phyloP scores from a whole-genome alignment of 306 rosid species.

The Cucumis melo region DNA sequence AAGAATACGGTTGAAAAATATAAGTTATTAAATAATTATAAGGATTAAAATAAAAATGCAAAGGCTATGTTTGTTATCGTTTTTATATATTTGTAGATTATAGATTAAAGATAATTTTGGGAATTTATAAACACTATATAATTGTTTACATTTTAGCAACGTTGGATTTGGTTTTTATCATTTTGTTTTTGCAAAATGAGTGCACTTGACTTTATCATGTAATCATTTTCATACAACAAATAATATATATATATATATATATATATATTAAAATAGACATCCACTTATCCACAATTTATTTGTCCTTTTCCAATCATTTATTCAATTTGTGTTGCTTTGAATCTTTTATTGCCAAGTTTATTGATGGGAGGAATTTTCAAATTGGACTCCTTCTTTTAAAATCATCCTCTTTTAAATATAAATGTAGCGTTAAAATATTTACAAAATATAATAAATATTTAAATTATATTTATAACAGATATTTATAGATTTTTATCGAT shows the following conservation, averaged over 20 bases:
- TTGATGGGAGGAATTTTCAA: neutral
- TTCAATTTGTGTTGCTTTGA: neutral
- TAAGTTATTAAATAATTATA: too few relatives aligned
- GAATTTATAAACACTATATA: too few relatives aligned
- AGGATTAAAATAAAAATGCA: too few relatives aligned
- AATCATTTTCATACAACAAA: neutral
- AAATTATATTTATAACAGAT: too few relatives aligned
- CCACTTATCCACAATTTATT: neutral
- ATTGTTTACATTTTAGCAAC: neutral
- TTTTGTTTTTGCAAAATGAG: neutral
- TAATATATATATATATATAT: neutral
- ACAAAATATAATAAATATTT: too few relatives aligned
- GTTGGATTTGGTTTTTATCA: neutral
- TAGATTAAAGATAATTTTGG: too few relatives aligned
- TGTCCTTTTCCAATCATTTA: constrained; percentile 4
- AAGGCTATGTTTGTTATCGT: too few relatives aligned
- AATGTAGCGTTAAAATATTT: too few relatives aligned
- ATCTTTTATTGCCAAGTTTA: neutral
- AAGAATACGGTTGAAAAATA: too few relatives aligned
- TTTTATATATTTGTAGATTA: too few relatives aligned
- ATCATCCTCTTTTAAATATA: too few relatives aligned
- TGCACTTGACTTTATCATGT: neutral
- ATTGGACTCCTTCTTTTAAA: neutral
- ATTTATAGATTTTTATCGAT: too few relatives aligned
- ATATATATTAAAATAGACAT: neutral